Percentiles rank a stretch among this genome's conserved stretches.
phyloP scores from a whole-genome alignment of 2,329 filamentous ascomycete species.

The Nigrospora sphaerica region DNA sequence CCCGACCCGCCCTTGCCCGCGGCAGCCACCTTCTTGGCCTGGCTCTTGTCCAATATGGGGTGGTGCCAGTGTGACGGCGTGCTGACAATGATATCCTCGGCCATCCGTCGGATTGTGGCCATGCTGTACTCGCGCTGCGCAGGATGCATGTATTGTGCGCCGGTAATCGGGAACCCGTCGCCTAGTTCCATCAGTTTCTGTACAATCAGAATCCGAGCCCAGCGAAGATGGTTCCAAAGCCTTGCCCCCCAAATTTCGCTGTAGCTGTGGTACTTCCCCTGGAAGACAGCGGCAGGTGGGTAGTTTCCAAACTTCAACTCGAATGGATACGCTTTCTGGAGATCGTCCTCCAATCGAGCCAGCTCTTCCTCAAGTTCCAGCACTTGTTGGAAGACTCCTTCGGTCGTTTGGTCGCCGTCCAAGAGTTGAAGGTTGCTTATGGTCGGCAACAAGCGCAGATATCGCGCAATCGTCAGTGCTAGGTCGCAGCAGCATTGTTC shows the following conservation, averaged over 20 bases:
- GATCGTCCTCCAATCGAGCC: slow-evolving; percentile 27
- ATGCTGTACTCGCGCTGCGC: slow-evolving; percentile 23
- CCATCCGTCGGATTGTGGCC: slow-evolving; percentile 27
- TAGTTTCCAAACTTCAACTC: slow-evolving; percentile 22
- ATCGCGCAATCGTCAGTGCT: slow-evolving; percentile 29
- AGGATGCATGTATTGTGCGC: slow-evolving; percentile 21
- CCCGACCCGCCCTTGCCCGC: slow-evolving; percentile 34
- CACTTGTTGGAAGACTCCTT: slow-evolving; percentile 28
- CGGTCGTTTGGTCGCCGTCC: slow-evolving; percentile 28
- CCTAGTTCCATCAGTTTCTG: slow-evolving; percentile 38
- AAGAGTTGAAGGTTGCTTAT: slow-evolving; percentile 24
- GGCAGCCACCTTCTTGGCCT: slow-evolving; percentile 25
- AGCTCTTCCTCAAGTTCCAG: slow-evolving; percentile 32
- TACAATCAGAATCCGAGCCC: slow-evolving; percentile 46
- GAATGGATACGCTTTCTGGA: slow-evolving; percentile 30
- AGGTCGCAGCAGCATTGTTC: slow-evolving; percentile 34
- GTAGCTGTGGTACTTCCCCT: slow-evolving; percentile 48
- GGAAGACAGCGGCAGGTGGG: slow-evolving; percentile 37
- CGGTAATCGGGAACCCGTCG: slow-evolving; percentile 29
- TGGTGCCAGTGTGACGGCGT: slow-evolving; percentile 45
- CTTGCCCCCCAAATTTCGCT: slow-evolving; percentile 44
- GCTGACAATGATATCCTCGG: slow-evolving; percentile 37
- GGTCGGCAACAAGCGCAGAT: slow-evolving; percentile 30
- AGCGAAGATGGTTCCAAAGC: slow-evolving; percentile 54
- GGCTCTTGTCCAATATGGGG: slow-evolving; percentile 32